These are phyloP conservation scores for Rubus parviflorus DNA, from an alignment of 306 rosid species.

Conservation along the genomic window DNA sequence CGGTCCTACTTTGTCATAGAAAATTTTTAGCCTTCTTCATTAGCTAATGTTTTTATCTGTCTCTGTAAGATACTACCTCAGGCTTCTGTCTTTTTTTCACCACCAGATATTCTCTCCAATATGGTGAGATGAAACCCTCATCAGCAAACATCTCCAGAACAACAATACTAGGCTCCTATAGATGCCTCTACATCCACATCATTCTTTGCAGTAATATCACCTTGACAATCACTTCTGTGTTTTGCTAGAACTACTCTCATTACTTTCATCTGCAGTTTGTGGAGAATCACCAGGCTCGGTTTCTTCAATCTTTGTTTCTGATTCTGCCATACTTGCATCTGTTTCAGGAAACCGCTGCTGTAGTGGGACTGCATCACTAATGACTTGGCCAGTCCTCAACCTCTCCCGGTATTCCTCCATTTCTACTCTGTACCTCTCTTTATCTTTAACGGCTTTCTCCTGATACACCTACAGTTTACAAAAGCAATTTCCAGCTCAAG, in stretches of 20 bases:
- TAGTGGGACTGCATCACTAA: constrained; percentile 73
- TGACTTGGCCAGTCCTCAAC: constrained; percentile 47
- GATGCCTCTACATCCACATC: constrained; percentile 35
- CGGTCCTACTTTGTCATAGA: constrained; percentile 6
- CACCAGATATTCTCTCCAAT: neutral
- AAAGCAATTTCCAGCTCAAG: constrained; percentile 13
- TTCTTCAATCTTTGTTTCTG: constrained; percentile 46
- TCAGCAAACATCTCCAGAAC: constrained; percentile 14
- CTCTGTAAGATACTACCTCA: neutral
- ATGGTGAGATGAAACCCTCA: constrained; percentile 7
- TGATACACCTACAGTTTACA: constrained; percentile 63
- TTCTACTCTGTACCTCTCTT: constrained; percentile 72
- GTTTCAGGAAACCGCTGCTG: constrained; percentile 64
- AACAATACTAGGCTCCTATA: neutral
- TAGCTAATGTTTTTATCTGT: neutral
- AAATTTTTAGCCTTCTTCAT: neutral
- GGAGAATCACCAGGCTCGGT: constrained; percentile 37
- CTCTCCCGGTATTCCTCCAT: constrained; percentile 82
- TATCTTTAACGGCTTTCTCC: constrained; percentile 81
- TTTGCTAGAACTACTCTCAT: constrained; percentile 49
- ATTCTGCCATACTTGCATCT: constrained; percentile 40
- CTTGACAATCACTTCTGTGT: constrained; percentile 46
- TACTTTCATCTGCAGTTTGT: constrained; percentile 34
- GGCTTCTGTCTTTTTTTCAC: constrained; percentile 2
- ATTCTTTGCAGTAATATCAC: constrained; percentile 34